Base-by-base conservation (phyloP, 257 asterid genomes). In the Striga asiatica region DNA sequence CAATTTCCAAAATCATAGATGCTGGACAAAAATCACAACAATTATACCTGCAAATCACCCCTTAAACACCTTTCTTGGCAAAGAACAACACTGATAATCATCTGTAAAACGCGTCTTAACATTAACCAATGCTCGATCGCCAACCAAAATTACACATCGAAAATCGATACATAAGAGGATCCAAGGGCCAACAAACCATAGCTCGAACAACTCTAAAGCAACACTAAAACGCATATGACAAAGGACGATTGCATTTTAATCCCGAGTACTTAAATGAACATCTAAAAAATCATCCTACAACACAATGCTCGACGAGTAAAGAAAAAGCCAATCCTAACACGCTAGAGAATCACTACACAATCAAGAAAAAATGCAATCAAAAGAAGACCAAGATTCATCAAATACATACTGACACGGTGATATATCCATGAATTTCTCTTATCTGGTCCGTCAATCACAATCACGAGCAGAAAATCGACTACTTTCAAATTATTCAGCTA, bases 401-500 rank as follows among this genome's bases (percentile, higher is more conserved):
- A 47, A 46, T 10, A 46, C 13, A 35, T 16, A 9, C n/a, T 35
- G 42, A 35, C n/a, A n/a, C 11, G 38, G 12, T 1, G 38, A 32
- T 32, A 13, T 8, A 34, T 34, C 39, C 39, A 9, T 13, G 13
- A 34, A 13, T 34, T 6, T n/a, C n/a, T n/a, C n/a, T n/a, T n/a
- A n/a, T n/a, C n/a, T n/a, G n/a, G n/a, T n/a, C n/a, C n/a, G n/a
- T n/a, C n/a, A n/a, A n/a, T n/a, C n/a, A n/a, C n/a, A n/a, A n/a
- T n/a, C n/a, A n/a, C n/a, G n/a, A n/a, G n/a, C n/a, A n/a, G n/a
- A n/a, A n/a, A n/a, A n/a, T n/a, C n/a, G 51, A 8, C 28, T 1
- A 17, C 8, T 13, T 50, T 6, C 3, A 1, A 46, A 14, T 25
- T 28, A 75, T 2, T 61, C 76, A 1, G 78, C 83, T 56, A 67